phyloP scores from a whole-genome alignment of 768 basidiomycete genomes.

The Erythrobasidium yunnanense region DNA sequence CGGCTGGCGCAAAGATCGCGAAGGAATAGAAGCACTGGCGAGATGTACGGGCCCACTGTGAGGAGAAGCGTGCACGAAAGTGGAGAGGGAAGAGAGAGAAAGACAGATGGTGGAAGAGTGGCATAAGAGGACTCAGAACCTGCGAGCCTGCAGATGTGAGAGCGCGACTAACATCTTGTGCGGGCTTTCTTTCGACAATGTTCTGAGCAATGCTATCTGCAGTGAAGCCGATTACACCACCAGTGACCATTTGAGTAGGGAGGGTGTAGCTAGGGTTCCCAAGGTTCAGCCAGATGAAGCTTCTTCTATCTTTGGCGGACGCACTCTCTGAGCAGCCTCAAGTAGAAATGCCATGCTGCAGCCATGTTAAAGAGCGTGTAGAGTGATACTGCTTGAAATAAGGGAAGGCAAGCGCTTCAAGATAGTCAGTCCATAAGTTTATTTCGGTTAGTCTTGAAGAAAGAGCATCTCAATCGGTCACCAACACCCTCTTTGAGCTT shows the following conservation, averaged over 20 bases:
- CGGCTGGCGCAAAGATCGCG: constrained; percentile 14
- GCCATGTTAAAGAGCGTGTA: constrained; percentile 3
- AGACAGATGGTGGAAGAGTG: no score
- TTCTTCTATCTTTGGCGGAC: constrained; percentile 1
- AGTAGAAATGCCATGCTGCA: constrained; percentile 8
- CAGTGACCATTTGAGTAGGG: constrained; percentile 33
- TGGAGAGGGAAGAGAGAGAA: no score
- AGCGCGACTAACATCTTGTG: neutral
- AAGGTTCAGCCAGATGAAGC: neutral
- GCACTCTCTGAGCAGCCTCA: constrained; percentile 21
- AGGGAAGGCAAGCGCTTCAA: no score
- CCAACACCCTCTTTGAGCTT: no score
- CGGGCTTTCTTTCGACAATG: neutral
- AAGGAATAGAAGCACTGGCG: constrained; percentile 15
- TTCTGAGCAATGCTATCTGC: constrained; percentile 5
- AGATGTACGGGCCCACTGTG: constrained; percentile 7
- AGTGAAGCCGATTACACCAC: constrained; percentile 15
- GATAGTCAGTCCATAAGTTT: no score
- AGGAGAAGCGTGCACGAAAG: neutral
- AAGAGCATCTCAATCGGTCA: no score
- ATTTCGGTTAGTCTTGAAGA: no score
- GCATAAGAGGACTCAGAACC: no score
- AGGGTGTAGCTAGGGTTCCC: constrained; percentile 25
- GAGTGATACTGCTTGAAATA: no score
- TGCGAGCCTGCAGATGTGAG: no score